Evolutionary conservation across 2,329 filamentous ascomycete genomes (phyloP), one percentile per base, ranked within the genome.

Genomic region (Diplodia seriata): DNA sequence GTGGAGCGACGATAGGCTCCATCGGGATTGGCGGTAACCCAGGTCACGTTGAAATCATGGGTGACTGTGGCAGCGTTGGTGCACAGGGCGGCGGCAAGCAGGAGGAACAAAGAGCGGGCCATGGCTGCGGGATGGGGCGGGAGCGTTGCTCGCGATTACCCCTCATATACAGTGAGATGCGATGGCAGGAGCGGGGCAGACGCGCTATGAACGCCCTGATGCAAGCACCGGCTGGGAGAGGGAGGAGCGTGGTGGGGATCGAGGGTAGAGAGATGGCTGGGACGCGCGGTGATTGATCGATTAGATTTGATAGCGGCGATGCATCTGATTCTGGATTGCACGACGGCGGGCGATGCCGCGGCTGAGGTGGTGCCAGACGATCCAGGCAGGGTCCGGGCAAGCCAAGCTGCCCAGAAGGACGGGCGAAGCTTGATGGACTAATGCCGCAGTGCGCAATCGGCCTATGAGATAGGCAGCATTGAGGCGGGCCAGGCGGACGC

Each of bases 1-100:
- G 81, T 79, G 3, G 82, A 79, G n/a, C 85, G 80, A 31, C 79
- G 80, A 26, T 74, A 70, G 68, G 82, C 74, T n/a, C 83, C 84
- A 76, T 87, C 85, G 11, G 86, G 86, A 70, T 86, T 86, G 18
- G 84, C 83, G 55, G 76, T 81, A 4, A 85, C 81, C 85, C 86
- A 87, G 15, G 79, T 82, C 70, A 87, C 78, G 70, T 87, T 83
- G 73, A 83, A 87, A 71, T 86, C 78, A 69, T 83, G 82, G 29
- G 77, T 81, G 57, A 83, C 79, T 1, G 79, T 83, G 11, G 74
- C 74, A 53, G 71, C 73, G 29, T n/a, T 38, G 51, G 26, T 33
- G 50, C 57, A 68, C 38, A 56, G 47, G 2, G 57, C 66, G 20
- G 50, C 49, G 15, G 59, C 66, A 23, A 68, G 66, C 50, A 64